Evolutionary conservation across 805 yeast species (phyloP).

Genomic region (Debaryomyces tyrocola): DNA sequence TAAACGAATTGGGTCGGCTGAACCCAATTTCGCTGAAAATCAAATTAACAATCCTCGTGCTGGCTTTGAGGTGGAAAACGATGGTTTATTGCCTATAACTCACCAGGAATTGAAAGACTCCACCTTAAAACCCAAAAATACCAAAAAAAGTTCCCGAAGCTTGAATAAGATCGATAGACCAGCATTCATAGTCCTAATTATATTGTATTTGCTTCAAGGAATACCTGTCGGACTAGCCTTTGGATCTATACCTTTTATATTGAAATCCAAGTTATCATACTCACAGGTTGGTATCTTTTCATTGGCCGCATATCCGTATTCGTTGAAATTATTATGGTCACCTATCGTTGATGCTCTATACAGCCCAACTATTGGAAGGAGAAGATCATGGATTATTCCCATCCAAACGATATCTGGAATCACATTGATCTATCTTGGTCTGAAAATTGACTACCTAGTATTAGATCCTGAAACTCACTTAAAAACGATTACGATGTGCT

Average conservation of each 20-base stretch:
- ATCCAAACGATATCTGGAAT: conserved; percentile 79
- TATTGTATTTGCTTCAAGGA: conserved; percentile 88
- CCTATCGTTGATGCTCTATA: conserved; percentile 93
- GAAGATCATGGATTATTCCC: conserved; percentile 94
- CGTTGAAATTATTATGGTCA: conserved; percentile 89
- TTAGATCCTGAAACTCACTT: conserved; percentile 52
- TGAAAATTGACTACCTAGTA: conserved; percentile 49
- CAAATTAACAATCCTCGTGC: conserved; percentile 18
- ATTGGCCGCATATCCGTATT: conserved; percentile 92
- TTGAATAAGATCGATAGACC: conserved; percentile 52
- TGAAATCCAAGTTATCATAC: conserved; percentile 79
- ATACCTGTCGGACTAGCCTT: conserved; percentile 94
- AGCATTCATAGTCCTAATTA: conserved; percentile 69
- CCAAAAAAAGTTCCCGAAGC: neutral
- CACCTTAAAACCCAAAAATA: neutral
- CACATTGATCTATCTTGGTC: conserved; percentile 66
- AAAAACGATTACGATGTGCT: conserved; percentile 60
- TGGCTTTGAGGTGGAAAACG: conserved; percentile 32
- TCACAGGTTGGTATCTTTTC: conserved; percentile 90
- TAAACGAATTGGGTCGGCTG: conserved; percentile 20
- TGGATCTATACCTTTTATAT: conserved; percentile 88
- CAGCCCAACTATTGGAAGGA: conserved; percentile 65
- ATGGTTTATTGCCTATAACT: conserved; percentile 35
- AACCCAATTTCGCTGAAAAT: conserved; percentile 12
- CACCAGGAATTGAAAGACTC: conserved; percentile 12